These are phyloP conservation scores for Shiraia sp. DNA, from an alignment of 2,329 filamentous ascomycete genomes.

Conservation along the genomic window DNA sequence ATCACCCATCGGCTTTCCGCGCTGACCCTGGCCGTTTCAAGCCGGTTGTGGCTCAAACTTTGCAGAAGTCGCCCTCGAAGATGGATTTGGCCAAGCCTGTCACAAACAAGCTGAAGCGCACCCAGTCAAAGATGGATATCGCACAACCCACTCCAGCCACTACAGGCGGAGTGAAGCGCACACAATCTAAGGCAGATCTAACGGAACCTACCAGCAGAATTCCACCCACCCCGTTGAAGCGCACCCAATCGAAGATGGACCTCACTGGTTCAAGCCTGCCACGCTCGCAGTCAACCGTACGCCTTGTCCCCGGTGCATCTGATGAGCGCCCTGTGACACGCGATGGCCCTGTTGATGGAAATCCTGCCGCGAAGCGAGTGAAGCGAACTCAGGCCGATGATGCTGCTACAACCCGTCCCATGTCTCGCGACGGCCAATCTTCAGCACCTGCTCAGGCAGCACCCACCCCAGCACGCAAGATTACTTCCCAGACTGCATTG, in stretches of 20 bases:
- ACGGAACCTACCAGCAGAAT: slow-evolving; percentile 58
- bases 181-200: slow-evolving; percentile 63
- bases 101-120: slow-evolving; percentile 55
- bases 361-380: slow-evolving; percentile 66
- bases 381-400: slow-evolving; percentile 72
- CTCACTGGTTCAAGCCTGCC: slow-evolving; percentile 54
- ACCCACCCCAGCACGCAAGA: slow-evolving; percentile 31
- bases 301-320: slow-evolving; percentile 28
- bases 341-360: slow-evolving; percentile 27
- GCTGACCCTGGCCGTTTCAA: slow-evolving; percentile 59
- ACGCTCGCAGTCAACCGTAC: slow-evolving; percentile 41
- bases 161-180: slow-evolving; percentile 53
- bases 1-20: slow-evolving; percentile 79
- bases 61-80: slow-evolving; percentile 44
- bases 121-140: slow-evolving; percentile 64
- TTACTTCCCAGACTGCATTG: slow-evolving; percentile 46
- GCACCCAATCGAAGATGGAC: slow-evolving; percentile 61
- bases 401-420: slow-evolving; percentile 65
- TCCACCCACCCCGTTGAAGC: slow-evolving; percentile 54
- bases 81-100: slow-evolving; percentile 53
- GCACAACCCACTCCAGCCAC: slow-evolving; percentile 64
- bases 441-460: slow-evolving; percentile 11
- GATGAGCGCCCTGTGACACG: slow-evolving; percentile 29
- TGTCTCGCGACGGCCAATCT: slow-evolving; percentile 47
- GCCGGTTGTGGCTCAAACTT: slow-evolving; percentile 42